These are phyloP conservation scores for Salvia splendens DNA, from an alignment of 257 asterid species.

Conservation along the genomic window DNA sequence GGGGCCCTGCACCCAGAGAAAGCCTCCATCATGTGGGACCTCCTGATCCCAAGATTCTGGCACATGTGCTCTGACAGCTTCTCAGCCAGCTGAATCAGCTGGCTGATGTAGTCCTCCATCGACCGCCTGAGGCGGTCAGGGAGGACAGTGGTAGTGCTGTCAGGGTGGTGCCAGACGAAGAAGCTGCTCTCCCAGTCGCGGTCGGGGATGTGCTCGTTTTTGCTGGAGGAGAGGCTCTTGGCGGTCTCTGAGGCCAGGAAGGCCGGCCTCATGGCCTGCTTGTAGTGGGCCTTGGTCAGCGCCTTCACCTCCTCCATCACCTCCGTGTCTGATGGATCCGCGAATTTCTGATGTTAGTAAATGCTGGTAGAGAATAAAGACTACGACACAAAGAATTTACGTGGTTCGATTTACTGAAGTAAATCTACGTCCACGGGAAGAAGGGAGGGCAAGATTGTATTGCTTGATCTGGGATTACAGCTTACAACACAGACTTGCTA, in stretches of 20 bases:
- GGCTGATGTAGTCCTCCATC: slow-evolving; percentile 69
- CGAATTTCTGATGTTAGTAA: too few species aligned
- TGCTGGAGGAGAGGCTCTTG: slow-evolving; percentile 46
- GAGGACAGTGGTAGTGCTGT: too few species aligned
- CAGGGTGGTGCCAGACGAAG: slow-evolving; percentile 30
- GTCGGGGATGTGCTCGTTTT: slow-evolving; percentile 33
- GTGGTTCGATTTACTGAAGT: too few species aligned
- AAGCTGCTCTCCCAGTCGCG: slow-evolving; percentile 81
- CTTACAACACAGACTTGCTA: too few species aligned
- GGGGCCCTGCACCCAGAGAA: slow-evolving; percentile 71
- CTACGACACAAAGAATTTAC: too few species aligned
- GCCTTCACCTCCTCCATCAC: slow-evolving; percentile 68
- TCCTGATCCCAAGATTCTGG: slow-evolving; percentile 71
- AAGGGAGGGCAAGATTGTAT: too few species aligned
- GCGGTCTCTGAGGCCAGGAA: slow-evolving; percentile 57
- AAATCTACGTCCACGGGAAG: too few species aligned
- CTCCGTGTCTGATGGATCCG: too few species aligned
- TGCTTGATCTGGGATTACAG: too few species aligned
- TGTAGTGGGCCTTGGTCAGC: slow-evolving; percentile 61
- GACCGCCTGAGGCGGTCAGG: slow-evolving; percentile 41
- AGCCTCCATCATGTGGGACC: slow-evolving; percentile 56
- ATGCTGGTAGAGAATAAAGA: too few species aligned
- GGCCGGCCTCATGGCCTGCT: slow-evolving; percentile 51
- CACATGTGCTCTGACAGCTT: slow-evolving; percentile 69
- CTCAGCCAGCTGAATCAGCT: slow-evolving; percentile 66